phyloP scores from a whole-genome alignment of 2,329 filamentous ascomycete genomes.

The Coleophoma cylindrospora region DNA sequence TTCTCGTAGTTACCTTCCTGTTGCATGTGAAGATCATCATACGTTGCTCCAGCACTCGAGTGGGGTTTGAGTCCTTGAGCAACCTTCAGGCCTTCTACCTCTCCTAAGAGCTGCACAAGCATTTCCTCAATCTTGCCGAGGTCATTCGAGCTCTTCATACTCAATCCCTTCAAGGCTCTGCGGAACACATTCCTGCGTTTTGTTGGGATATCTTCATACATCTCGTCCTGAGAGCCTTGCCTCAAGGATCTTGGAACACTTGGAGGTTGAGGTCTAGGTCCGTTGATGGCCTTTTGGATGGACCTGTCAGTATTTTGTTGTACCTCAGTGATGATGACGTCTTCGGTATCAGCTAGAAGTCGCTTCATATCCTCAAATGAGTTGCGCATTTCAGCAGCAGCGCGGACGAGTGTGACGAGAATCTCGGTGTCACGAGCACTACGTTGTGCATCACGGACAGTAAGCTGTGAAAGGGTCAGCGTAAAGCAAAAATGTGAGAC shows the following conservation, averaged over 20 bases:
- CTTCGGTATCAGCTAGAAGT: constrained; percentile 85
- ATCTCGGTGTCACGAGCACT: constrained; percentile 97
- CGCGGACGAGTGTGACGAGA: constrained; percentile 85
- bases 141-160: constrained; percentile 82
- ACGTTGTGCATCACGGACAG: constrained; percentile 91
- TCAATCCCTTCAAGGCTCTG: constrained; percentile 85
- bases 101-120: constrained; percentile 85
- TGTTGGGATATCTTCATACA: constrained; percentile 50
- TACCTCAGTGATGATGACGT: constrained; percentile 80
- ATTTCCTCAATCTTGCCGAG: constrained; percentile 85
- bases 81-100: constrained; percentile 79
- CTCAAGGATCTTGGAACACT: constrained; percentile 38
- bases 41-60: constrained; percentile 56
- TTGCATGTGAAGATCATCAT: constrained; percentile 55
- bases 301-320: constrained; percentile 84
- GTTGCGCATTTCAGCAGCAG: constrained; percentile 93
- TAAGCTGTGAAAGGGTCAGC: constrained; percentile 50
- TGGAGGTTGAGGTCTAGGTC: constrained; percentile 77
- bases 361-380: constrained; percentile 95
- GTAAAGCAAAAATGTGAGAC: neutral
- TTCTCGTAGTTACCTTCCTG: constrained; percentile 60
- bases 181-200: constrained; percentile 95
- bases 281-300: constrained; percentile 74
- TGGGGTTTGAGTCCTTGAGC: constrained; percentile 43
- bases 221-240: constrained; percentile 45